Base-by-base conservation (phyloP, 306 rosid genomes). In the Oemleria cerasiformis region DNA sequence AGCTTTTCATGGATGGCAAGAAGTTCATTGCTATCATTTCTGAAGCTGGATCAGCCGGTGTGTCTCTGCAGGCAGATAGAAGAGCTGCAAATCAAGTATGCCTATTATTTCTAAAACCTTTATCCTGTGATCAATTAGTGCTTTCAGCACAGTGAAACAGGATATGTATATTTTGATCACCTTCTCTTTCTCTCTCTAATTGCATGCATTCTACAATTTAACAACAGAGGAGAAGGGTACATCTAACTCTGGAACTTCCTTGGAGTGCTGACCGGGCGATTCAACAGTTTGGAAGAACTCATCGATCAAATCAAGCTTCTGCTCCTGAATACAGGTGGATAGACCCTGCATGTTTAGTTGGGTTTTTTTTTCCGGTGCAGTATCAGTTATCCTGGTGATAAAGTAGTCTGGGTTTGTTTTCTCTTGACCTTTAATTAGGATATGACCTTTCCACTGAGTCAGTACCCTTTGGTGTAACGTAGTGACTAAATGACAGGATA, bases 211-310 rank as follows among this genome's bases (percentile, higher is more conserved):
- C 63, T 62, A 70, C 45, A 62, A 75, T 70, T 83, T 63, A 40
- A 63, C 74, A 56, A 72, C 88, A 94, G 99, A 94, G 79, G 86
- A 86, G 99, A 85, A 88, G 99, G 80, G 97, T 94, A 67, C 99
- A 94, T 84, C 83, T 94, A 67, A 94, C 99, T 65, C 82, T 94
- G 50, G 99, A 94, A 75, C 97, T 94, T 77, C 99, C 99, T 43
- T 94, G 99, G 99, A 94, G 99, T 86, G 99, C 99, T 73, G 99
- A 94, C 78, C 84, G 99, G 71, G 99, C 99, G 40, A 94, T 94
- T 72, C 99, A 94, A 82, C 99, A 94, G 82, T 94, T 94, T 78
- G 99, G 99, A 87, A 88, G 99, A 85, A 94, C 99, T 70, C 99
- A 94, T 80, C 85, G 99, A 44, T 94, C 99, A 38, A 94, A 94